Percentiles rank a stretch among this genome's conserved stretches.
Conservation (phyloP, 768 basidiomycete species). For the Auriculariales sp. region DNA sequence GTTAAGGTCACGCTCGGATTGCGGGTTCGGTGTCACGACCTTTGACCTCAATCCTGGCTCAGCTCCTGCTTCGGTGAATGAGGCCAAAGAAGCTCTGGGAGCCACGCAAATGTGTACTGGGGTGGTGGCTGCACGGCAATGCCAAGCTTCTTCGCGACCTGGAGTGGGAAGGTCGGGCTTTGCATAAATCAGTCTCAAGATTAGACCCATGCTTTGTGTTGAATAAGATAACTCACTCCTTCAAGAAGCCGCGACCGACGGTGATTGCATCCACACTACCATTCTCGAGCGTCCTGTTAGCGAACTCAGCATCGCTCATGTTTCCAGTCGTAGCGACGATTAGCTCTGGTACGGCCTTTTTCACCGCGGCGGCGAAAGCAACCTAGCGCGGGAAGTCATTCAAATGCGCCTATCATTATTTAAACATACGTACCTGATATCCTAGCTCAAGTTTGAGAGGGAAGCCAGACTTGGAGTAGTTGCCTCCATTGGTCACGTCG, state of each 20-base stretch:
- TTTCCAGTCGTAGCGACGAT: constrained; percentile 55
- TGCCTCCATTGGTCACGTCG: constrained; percentile 56
- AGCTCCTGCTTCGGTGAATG: too few relatives aligned
- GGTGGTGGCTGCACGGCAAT: constrained; percentile 51
- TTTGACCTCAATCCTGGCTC: too few relatives aligned
- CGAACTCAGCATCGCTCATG: constrained; percentile 47
- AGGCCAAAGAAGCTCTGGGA: too few relatives aligned
- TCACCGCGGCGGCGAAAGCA: constrained; percentile 51
- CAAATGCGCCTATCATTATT: too few relatives aligned
- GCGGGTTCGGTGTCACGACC: too few relatives aligned
- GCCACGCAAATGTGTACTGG: too few relatives aligned
- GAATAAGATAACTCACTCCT: too few relatives aligned
- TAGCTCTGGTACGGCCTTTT: constrained; percentile 42
- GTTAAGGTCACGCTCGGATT: too few relatives aligned
- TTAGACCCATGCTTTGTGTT: too few relatives aligned
- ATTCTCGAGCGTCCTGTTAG: constrained; percentile 44
- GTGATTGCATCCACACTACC: constrained; percentile 57
- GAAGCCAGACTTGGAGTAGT: constrained; percentile 48
- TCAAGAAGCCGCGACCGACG: constrained; percentile 53
- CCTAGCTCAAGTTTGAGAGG: constrained; percentile 33
- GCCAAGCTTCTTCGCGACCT: constrained; percentile 47
- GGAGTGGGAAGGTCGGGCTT: constrained; percentile 50
- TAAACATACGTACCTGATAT: too few relatives aligned
- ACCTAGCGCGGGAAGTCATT: too few relatives aligned
- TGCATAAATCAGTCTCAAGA: constrained; percentile 51